These are phyloP conservation scores for Hypoxylon sp. DNA, from an alignment of 2,329 filamentous ascomycete species.

Conservation along the genomic window DNA sequence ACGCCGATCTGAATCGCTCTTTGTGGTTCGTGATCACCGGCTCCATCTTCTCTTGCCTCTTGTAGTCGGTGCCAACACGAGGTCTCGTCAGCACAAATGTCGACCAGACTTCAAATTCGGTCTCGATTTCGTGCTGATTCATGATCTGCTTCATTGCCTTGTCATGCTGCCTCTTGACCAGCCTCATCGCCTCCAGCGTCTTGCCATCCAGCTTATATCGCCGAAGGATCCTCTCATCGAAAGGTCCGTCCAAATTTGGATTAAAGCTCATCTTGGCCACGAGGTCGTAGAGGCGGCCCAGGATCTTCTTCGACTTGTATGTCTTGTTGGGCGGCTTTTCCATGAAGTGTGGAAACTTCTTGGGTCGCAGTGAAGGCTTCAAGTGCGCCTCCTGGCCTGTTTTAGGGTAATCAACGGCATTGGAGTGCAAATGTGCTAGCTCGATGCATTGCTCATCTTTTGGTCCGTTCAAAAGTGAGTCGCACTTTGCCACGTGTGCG, in stretches of 20 bases:
- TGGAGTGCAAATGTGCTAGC: constrained; percentile 83
- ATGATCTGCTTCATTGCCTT: constrained; percentile 78
- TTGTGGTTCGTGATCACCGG: constrained; percentile 71
- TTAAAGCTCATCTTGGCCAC: constrained; percentile 72
- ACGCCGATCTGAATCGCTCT: constrained; percentile 71
- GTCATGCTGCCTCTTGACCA: constrained; percentile 82
- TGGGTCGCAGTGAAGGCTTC: constrained; percentile 65
- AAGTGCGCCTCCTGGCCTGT: constrained; percentile 81
- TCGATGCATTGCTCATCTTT: constrained; percentile 74
- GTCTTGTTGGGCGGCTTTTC: constrained; percentile 64
- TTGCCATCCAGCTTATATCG: constrained; percentile 64
- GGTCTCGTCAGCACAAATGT: constrained; percentile 83
- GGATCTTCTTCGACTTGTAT: constrained; percentile 74
- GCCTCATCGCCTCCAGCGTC: constrained; percentile 64
- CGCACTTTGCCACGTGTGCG: constrained; percentile 81
- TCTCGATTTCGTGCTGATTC: constrained; percentile 81
- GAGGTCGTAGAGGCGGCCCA: constrained; percentile 84
- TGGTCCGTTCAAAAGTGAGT: constrained; percentile 68
- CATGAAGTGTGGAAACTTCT: constrained; percentile 86
- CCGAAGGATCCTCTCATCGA: constrained; percentile 77
- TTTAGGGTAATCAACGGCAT: constrained; percentile 94
- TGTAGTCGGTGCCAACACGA: constrained; percentile 78
- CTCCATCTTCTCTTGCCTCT: constrained; percentile 84
- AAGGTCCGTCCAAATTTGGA: constrained; percentile 74
- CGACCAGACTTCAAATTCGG: constrained; percentile 92